Percentiles rank a stretch among this genome's conserved stretches.
phyloP scores from a whole-genome alignment of 1,139 yeast genomes.

The Candida gigantensis region DNA sequence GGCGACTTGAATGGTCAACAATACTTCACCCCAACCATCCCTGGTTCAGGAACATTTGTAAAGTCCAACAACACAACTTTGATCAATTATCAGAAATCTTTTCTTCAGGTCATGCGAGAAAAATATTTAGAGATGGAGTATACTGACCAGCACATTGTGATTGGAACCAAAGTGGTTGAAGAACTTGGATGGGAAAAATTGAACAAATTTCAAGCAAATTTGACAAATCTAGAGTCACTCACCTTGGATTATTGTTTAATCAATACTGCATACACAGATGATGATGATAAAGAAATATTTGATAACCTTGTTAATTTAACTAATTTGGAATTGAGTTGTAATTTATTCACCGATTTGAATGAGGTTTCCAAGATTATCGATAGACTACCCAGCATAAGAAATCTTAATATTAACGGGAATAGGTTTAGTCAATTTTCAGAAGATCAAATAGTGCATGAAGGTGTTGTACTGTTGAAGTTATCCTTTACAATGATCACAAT shows the following conservation, averaged over 20 bases:
- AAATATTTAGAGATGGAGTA: conserved; percentile 41
- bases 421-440: conserved; percentile 41
- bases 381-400: conserved; percentile 36
- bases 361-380: conserved; percentile 40
- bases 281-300: conserved; percentile 11
- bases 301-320: conserved; percentile 26
- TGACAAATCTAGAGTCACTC: conserved; percentile 44
- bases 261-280: conserved; percentile 10
- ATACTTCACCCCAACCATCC: conserved; percentile 50
- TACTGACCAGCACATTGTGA: conserved; percentile 24
- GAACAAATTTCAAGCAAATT: conserved; percentile 47
- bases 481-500: conserved; percentile 38
- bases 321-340: conserved; percentile 62
- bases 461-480: conserved; percentile 22
- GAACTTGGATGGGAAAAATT: conserved; percentile 66
- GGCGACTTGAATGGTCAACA: conserved; percentile 65
- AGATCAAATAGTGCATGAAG: conserved; percentile 20
- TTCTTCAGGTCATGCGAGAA: conserved; percentile 48
- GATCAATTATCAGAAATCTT: conserved; percentile 24
- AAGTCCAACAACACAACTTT: conserved; percentile 43
- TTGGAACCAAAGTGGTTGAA: conserved; percentile 61
- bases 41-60: conserved; percentile 65
- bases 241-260: conserved; percentile 49
- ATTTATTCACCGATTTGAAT: conserved; percentile 48
- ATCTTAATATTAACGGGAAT: conserved; percentile 65